Base-by-base conservation (phyloP, 768 basidiomycete species). In the Tricholoma terreum region DNA sequence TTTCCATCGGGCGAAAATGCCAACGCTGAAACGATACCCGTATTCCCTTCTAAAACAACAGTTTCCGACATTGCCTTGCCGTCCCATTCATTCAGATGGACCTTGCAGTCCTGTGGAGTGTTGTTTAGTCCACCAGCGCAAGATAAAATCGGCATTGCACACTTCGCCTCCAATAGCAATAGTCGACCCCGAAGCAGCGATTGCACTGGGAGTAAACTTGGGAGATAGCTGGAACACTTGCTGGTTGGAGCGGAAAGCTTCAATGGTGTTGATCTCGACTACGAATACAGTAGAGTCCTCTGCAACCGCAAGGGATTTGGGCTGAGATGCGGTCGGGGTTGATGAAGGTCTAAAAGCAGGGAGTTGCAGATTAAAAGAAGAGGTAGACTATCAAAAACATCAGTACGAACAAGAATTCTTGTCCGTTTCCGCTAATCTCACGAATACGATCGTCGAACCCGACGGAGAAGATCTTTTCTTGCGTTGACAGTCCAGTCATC, bases 371-470 rank as follows among this genome's bases (percentile, higher is more conserved):
- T 34, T 6, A 40, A 27, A 52, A 6, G 35, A 22, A 11, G 24
- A 52, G 14, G 15, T 12, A 11, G 17, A n/a, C n/a, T 22, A 42
- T 27, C 50, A 12, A 7, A 56, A 36, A 58, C 21, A 33, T 57
- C 38, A 55, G n/a, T 34, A 77, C 83, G 56, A 57, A 88, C 82
- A 76, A 70, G 68, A 84, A 87, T 58, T 67, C 70, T 19, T 71
- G 71, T 17, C 73, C 73, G 38, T 67, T 63, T 22, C 69, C 62
- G 10, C 79, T 79, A 43, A 93, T 83, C 65, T 92, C 90, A 45
- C 86, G 78, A 3, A 93, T 74, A 31, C 69, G 76, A 67, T 97
- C 95, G 60, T 97, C 95, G 65, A 83, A 94, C 11, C 90, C 94
- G 14, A 84, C 73, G 19, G 88, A 88, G 64, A 83, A 87, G 1